Conservation (phyloP, 208 protist genomes). For the Trypanosoma theileri region DNA sequence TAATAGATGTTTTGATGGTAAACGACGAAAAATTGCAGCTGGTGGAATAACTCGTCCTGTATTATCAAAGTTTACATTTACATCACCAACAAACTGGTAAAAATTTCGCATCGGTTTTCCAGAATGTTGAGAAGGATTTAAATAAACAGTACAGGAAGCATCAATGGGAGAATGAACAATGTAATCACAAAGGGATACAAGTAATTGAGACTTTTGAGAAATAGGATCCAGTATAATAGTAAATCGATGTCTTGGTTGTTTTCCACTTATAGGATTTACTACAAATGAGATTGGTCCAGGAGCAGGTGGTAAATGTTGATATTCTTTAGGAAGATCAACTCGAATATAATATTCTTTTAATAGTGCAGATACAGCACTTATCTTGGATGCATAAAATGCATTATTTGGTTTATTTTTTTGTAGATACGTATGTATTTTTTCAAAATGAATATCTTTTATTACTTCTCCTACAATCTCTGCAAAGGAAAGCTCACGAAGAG, state of each 20-base stretch:
- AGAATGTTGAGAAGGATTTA: slow-evolving; percentile 68
- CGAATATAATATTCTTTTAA: slow-evolving; percentile 1
- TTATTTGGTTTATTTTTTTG: slow-evolving; percentile 34
- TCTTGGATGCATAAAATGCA: slow-evolving; percentile 43
- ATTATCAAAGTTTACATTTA: slow-evolving; percentile 68
- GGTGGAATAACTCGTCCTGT: slow-evolving; percentile 57
- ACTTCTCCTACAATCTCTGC: slow-evolving; percentile 25
- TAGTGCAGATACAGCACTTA: slow-evolving; percentile 31
- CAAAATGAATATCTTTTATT: slow-evolving; percentile 42
- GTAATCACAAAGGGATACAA: slow-evolving; percentile 80
- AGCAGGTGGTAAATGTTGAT: not conserved
- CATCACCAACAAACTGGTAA: slow-evolving; percentile 87
- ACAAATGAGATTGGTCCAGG: slow-evolving; percentile 5
- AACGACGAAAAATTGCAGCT: slow-evolving; percentile 44
- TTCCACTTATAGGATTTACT: slow-evolving; percentile 2
- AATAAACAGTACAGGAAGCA: slow-evolving; percentile 57
- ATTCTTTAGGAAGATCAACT: slow-evolving; percentile 18
- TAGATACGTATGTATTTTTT: slow-evolving; percentile 24
- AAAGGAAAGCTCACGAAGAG: slow-evolving; percentile 20
- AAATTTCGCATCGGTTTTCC: slow-evolving; percentile 88
- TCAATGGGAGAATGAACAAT: slow-evolving; percentile 42
- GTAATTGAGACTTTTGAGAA: slow-evolving; percentile 72
- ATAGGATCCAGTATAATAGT: slow-evolving; percentile 90
- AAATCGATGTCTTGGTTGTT: slow-evolving; percentile 33
- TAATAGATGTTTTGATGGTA: slow-evolving; percentile 57